phyloP scores from a whole-genome alignment of 2,329 filamentous ascomycete species.

The Beauveria scarabaeidicola region DNA sequence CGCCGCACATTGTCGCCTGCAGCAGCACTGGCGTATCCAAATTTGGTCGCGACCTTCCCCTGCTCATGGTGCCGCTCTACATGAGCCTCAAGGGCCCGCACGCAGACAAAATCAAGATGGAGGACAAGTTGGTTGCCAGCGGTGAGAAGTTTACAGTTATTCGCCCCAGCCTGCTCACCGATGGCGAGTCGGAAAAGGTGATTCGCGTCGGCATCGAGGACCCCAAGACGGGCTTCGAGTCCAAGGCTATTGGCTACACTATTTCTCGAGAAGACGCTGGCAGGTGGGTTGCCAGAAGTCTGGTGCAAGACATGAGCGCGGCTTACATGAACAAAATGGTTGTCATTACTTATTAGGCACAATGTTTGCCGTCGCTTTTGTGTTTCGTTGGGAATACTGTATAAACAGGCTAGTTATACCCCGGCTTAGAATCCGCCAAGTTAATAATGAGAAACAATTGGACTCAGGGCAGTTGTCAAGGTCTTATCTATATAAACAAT shows the following conservation, averaged over 20 bases:
- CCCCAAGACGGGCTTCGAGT: slow-evolving; percentile 22
- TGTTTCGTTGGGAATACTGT: background rate
- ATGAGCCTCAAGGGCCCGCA: slow-evolving; percentile 33
- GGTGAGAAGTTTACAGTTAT: slow-evolving; percentile 28
- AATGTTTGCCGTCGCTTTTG: background rate
- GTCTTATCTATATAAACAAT: too few species aligned
- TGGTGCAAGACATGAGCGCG: slow-evolving; percentile 19
- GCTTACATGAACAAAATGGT: slow-evolving; percentile 28
- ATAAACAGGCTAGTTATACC: background rate
- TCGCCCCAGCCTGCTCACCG: slow-evolving; percentile 28
- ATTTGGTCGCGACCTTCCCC: slow-evolving; percentile 32
- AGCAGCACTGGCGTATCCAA: slow-evolving; percentile 33
- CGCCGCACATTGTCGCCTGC: slow-evolving; percentile 27
- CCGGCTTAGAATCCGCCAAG: background rate
- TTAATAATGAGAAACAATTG: background rate
- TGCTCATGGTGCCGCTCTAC: slow-evolving; percentile 36
- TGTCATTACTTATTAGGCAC: slow-evolving; percentile 26
- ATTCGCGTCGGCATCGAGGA: slow-evolving; percentile 35
- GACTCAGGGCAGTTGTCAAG: too few species aligned
- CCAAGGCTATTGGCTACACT: slow-evolving; percentile 34
- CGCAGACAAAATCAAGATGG: slow-evolving; percentile 40
- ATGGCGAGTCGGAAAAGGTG: slow-evolving; percentile 19
- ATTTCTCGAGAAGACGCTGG: slow-evolving; percentile 41
- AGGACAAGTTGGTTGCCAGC: slow-evolving; percentile 22
- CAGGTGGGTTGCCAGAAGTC: slow-evolving; percentile 35